Evolutionary conservation across 2,329 filamentous ascomycete species (phyloP).

Genomic region (Fusarium robinianum): DNA sequence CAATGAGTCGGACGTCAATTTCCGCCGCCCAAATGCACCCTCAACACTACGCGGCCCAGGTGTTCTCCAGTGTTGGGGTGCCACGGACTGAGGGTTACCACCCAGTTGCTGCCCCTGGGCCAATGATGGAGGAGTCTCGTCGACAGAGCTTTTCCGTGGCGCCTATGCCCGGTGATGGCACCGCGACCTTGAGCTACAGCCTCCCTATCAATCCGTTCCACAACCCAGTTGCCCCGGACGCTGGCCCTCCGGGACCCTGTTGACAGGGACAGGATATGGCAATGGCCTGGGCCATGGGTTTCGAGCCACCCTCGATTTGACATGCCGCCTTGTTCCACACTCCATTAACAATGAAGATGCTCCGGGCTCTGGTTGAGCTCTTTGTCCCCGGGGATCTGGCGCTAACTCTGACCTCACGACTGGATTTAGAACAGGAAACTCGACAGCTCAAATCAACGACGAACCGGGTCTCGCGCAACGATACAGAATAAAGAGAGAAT

Average conservation of each 20-base stretch:
- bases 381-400: too few relatives aligned
- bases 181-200: slow-evolving; percentile 32
- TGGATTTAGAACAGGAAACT: too few relatives aligned
- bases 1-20: slow-evolving; percentile 29
- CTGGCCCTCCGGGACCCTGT: slow-evolving; percentile 30
- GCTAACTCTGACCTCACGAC: too few relatives aligned
- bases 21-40: slow-evolving; percentile 29
- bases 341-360: too few relatives aligned
- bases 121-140: slow-evolving; percentile 33
- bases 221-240: slow-evolving; percentile 21
- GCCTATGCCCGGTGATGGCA: slow-evolving; percentile 27
- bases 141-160: slow-evolving; percentile 33
- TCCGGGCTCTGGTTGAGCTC: too few relatives aligned
- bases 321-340: neutral
- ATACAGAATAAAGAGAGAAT: too few relatives aligned
- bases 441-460: too few relatives aligned
- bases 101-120: slow-evolving; percentile 21
- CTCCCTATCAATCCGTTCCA: slow-evolving; percentile 35
- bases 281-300: slow-evolving; percentile 9
- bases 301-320: slow-evolving; percentile 3
- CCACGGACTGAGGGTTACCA: slow-evolving; percentile 31
- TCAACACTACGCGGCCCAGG: slow-evolving; percentile 30
- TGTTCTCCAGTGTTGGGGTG: slow-evolving; percentile 27
- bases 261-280: slow-evolving; percentile 24
- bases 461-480: too few relatives aligned